A percentile compares a stretch with the other conserved stretches of the same genome.
These are phyloP conservation scores for Aureobasidium sp. DNA, from an alignment of 2,329 filamentous ascomycete genomes.

Conservation along the genomic window DNA sequence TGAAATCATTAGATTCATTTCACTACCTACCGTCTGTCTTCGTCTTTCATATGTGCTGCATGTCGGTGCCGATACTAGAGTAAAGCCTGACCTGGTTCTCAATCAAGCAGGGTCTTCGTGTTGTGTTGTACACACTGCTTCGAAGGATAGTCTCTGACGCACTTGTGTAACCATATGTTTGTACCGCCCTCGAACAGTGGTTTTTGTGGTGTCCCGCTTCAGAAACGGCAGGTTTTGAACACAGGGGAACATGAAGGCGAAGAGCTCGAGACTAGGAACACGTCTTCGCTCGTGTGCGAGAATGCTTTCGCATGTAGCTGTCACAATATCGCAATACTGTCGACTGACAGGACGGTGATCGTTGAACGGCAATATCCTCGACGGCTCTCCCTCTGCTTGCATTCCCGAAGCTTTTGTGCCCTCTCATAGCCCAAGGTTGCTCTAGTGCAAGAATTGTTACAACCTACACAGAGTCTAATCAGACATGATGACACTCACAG, in stretches of 20 bases:
- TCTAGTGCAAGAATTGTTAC: too few species aligned
- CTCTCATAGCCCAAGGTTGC: too few species aligned
- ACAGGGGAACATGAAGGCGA: too few species aligned
- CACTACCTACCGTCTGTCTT: background rate
- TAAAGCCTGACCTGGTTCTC: background rate
- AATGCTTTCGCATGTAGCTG: too few species aligned
- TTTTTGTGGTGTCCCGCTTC: background rate
- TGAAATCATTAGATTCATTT: constrained; percentile 14
- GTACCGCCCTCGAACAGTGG: background rate
- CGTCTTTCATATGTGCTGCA: background rate
- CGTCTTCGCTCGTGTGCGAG: too few species aligned
- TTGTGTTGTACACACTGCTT: background rate
- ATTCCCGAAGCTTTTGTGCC: too few species aligned
- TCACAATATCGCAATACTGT: too few species aligned
- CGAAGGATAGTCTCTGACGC: background rate
- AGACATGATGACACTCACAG: background rate
- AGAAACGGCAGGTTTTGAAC: too few species aligned
- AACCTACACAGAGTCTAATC: background rate
- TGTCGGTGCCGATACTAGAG: background rate
- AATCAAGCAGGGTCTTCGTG: background rate
- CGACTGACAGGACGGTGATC: too few species aligned
- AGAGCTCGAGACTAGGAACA: too few species aligned
- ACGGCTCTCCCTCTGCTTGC: too few species aligned
- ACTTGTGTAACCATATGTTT: background rate
- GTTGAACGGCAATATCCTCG: too few species aligned